Evolutionary conservation across 768 basidiomycete genomes (phyloP).

Genomic region (Mrakia gelida): DNA sequence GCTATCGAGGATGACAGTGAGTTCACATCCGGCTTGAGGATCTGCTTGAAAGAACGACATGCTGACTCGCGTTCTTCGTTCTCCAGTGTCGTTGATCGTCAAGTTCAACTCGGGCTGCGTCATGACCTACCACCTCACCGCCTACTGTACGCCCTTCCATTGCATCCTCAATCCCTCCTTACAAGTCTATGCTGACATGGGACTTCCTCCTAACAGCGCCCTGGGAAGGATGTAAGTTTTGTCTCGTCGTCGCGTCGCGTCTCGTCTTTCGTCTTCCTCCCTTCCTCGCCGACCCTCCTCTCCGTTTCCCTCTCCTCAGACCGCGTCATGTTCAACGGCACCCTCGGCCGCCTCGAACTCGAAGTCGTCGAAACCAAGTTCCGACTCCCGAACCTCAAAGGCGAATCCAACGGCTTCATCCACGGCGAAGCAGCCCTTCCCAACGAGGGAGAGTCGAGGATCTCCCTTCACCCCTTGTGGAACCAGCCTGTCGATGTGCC

Average conservation of each 20-base stretch:
- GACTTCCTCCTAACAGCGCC: too few species aligned
- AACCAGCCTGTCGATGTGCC: constrained; percentile 49
- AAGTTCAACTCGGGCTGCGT: constrained; percentile 51
- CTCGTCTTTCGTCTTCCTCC: background rate
- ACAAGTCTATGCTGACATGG: too few species aligned
- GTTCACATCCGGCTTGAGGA: background rate
- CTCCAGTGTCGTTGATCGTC: constrained; percentile 49
- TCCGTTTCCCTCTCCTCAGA: constrained; percentile 1
- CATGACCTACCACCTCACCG: constrained; percentile 55
- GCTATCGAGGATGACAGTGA: constrained; percentile 54
- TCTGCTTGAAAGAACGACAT: background rate
- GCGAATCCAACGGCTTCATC: constrained; percentile 36
- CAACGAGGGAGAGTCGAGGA: constrained; percentile 49
- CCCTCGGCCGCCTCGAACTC: constrained; percentile 53
- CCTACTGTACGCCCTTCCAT: constrained; percentile 39
- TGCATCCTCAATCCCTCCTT: too few species aligned
- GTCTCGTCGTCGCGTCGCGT: background rate
- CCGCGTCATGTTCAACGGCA: constrained; percentile 52
- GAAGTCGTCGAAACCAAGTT: constrained; percentile 52
- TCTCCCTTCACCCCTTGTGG: constrained; percentile 52
- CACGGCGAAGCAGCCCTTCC: constrained; percentile 45
- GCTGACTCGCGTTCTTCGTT: background rate
- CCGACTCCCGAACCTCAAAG: constrained; percentile 41
- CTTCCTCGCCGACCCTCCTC: background rate
- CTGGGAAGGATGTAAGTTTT: constrained; percentile 42